Evolutionary conservation across 805 yeast species (phyloP).

Genomic region (Teunomyces panamensis): DNA sequence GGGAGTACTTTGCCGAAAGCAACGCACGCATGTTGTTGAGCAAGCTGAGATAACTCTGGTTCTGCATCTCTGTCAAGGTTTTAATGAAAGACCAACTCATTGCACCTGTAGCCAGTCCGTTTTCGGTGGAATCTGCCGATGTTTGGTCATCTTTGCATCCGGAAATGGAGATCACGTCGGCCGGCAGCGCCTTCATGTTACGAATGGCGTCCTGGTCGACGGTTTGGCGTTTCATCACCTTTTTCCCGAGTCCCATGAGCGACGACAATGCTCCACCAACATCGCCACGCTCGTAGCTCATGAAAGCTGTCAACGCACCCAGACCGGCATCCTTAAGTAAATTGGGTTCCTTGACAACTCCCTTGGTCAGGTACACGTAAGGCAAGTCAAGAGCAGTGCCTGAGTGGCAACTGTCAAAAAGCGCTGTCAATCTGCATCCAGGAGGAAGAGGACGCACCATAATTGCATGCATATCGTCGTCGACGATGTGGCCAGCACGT

Average conservation of each 20-base stretch:
- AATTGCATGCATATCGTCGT: slow-evolving; percentile 39
- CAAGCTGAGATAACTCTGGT: slow-evolving; percentile 34
- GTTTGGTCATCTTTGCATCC: slow-evolving; percentile 43
- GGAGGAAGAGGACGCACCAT: slow-evolving; percentile 36
- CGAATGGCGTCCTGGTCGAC: slow-evolving; percentile 24
- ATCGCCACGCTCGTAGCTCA: slow-evolving; percentile 32
- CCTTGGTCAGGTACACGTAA: slow-evolving; percentile 38
- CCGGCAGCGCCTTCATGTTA: slow-evolving; percentile 32
- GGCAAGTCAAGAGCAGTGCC: slow-evolving; percentile 42
- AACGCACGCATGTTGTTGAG: slow-evolving; percentile 36
- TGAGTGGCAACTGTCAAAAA: slow-evolving; percentile 39
- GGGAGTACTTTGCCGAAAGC: slow-evolving; percentile 30
- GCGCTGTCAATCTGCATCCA: slow-evolving; percentile 38
- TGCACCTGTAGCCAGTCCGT: slow-evolving; percentile 38
- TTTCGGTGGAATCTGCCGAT: slow-evolving; percentile 36
- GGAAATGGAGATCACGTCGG: slow-evolving; percentile 34
- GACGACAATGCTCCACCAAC: slow-evolving; percentile 38
- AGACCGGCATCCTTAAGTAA: slow-evolving; percentile 35
- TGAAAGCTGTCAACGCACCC: slow-evolving; percentile 31
- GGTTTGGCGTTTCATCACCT: slow-evolving; percentile 18
- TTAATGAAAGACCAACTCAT: slow-evolving; percentile 39
- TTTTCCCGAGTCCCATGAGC: slow-evolving; percentile 32
- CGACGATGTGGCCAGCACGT: slow-evolving; percentile 30
- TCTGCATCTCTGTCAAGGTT: slow-evolving; percentile 23
- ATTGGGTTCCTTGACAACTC: slow-evolving; percentile 39